Base-by-base conservation (phyloP, 2,329 filamentous ascomycete species). In the Fusarium piperis region DNA sequence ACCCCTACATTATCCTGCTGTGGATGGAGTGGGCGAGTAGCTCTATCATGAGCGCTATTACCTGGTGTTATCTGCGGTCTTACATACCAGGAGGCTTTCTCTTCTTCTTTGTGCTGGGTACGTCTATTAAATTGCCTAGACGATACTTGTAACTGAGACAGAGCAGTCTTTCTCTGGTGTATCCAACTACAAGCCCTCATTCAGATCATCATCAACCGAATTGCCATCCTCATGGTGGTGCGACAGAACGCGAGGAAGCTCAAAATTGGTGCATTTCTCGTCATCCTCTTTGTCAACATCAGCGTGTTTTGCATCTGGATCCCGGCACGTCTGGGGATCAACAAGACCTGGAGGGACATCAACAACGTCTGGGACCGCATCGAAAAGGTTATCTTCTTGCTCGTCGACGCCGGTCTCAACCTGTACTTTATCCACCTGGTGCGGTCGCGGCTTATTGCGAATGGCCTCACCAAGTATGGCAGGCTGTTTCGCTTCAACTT, bases 161-260 rank as follows among this genome's bases (percentile, higher is more conserved):
- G 11, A 4, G 2, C 5, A 77, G 76, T 77, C 18, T 60, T 73
- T 12, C 69, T 78, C 7, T 85, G 84, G 84, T 78, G 78, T 15
- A 75, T 85, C 7, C 81, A 85, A 67, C 82, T 88, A 26, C 86
- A 88, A 66, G 80, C 85, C 16, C 77, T 88, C 3, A 84, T 87
- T 53, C 86, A 88, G 68, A 88, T 88, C 63, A 88, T 89, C 74
- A 85, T 87, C 72, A 89, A 88, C 72, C 83, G 87, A 59, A 84
- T 87, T n/a, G 79, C 82, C 0, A 79, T 88, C 4, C 82, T 89
- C 16, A 80, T 86, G 44, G 79, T 82, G 3, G 77, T 85, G 61
- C 79, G 79, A 6, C 73, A 68, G 1, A 81, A 79, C 3, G 81
- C 82, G 3, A 63, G 67, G 10, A 78, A 73, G 16, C 78, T 88